Conservation (phyloP, 352 stramenopile species). For the Phytophthora crassamura region DNA sequence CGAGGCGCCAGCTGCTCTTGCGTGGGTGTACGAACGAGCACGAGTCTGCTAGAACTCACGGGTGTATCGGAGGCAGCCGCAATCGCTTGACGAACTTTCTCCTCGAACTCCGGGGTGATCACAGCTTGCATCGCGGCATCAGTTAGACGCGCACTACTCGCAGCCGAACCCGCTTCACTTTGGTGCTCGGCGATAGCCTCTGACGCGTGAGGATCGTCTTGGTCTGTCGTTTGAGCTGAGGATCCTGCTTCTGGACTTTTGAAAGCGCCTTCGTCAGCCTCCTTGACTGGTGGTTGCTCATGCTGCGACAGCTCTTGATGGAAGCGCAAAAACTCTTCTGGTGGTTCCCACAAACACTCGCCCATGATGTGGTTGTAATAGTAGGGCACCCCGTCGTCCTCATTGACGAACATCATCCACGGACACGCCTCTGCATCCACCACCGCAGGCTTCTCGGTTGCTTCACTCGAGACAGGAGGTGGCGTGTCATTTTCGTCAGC, state of each 20-base stretch:
- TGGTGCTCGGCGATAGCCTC: background rate
- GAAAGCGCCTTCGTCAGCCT: background rate
- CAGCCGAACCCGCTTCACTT: background rate
- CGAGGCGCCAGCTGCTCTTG: slow-evolving; percentile 27
- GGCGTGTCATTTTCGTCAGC: background rate
- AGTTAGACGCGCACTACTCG: background rate
- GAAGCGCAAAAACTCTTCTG: slow-evolving; percentile 55
- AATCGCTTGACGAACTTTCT: slow-evolving; percentile 59
- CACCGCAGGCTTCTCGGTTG: background rate
- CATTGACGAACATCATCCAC: slow-evolving; percentile 81
- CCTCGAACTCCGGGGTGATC: slow-evolving; percentile 60
- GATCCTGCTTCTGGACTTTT: background rate
- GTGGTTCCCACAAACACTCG: slow-evolving; percentile 73
- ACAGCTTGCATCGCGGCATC: background rate
- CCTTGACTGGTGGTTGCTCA: background rate
- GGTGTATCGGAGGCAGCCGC: slow-evolving; percentile 51
- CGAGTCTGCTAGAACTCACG: slow-evolving; percentile 48
- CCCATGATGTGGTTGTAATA: slow-evolving; percentile 72
- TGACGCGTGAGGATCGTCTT: background rate
- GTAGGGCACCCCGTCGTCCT: slow-evolving; percentile 67
- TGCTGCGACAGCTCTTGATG: slow-evolving; percentile 36
- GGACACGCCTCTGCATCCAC: slow-evolving; percentile 14
- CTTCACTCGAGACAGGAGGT: background rate
- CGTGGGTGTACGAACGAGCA: slow-evolving; percentile 51
- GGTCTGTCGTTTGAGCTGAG: background rate